Percentiles rank a stretch among this genome's conserved stretches.
phyloP scores from a whole-genome alignment of 2,329 filamentous ascomycete genomes.

The Hypoxylon sp. region DNA sequence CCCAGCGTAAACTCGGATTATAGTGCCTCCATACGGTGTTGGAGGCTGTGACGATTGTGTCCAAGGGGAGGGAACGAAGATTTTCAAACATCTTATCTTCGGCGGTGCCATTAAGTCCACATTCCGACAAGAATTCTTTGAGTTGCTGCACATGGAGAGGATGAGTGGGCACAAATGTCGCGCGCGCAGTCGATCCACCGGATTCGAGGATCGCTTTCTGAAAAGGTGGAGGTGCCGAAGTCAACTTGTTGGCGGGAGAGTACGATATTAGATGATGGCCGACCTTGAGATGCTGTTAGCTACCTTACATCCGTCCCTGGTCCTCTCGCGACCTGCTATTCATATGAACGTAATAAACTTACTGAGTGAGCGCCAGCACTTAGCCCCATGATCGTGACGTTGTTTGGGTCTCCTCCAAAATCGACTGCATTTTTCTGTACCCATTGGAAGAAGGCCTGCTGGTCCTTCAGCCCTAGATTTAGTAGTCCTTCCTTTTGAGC shows the following conservation, averaged over 20 bases:
- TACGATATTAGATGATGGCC: constrained; percentile 76
- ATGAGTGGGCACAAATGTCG: constrained; percentile 68
- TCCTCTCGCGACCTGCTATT: neutral
- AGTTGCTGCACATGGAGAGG: constrained; percentile 70
- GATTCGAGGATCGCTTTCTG: constrained; percentile 70
- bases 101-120: constrained; percentile 63
- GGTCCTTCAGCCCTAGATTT: constrained; percentile 76
- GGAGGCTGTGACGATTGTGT: constrained; percentile 59
- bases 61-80: constrained; percentile 63
- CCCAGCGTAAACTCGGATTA: constrained; percentile 65
- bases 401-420: constrained; percentile 72
- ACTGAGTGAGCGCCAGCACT: constrained; percentile 76
- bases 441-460: constrained; percentile 72
- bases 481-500: constrained; percentile 68
- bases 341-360: constrained; percentile 6
- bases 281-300: constrained; percentile 41
- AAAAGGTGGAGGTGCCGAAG: constrained; percentile 60
- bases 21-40: constrained; percentile 62
- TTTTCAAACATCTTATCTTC: constrained; percentile 65
- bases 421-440: constrained; percentile 70
- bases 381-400: constrained; percentile 73
- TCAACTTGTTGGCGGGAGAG: constrained; percentile 55
- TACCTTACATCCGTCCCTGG: neutral
- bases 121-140: constrained; percentile 67
- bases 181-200: constrained; percentile 68